Evolutionary conservation across 768 basidiomycete species (phyloP).

Genomic region (Mycena rosella): DNA sequence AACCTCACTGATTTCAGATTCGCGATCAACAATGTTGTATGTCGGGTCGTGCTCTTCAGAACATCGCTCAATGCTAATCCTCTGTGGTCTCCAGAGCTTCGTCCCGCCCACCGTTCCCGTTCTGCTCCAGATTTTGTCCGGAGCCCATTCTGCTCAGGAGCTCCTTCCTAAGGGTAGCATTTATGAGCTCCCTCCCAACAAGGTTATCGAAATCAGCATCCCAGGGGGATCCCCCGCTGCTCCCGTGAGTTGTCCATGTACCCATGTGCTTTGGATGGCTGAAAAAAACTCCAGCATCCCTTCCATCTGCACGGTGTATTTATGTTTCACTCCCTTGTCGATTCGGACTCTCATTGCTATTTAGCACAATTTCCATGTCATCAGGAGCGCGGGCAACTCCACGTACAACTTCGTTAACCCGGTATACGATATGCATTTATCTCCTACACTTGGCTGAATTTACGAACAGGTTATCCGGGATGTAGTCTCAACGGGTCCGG

Average conservation of each 20-base stretch:
- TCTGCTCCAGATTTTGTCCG: constrained; percentile 53
- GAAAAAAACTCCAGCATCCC: constrained; percentile 39
- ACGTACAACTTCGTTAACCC: constrained; percentile 61
- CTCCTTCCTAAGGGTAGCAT: constrained; percentile 47
- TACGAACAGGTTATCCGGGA: constrained; percentile 55
- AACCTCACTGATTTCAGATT: neutral
- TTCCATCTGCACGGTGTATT: constrained; percentile 49
- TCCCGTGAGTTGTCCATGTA: constrained; percentile 41
- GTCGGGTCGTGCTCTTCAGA: neutral
- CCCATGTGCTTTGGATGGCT: neutral
- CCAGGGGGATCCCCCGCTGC: constrained; percentile 37
- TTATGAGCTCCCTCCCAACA: constrained; percentile 47
- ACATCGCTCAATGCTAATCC: neutral
- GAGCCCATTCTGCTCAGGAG: constrained; percentile 46
- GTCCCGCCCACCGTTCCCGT: constrained; percentile 47
- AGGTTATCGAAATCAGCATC: constrained; percentile 52
- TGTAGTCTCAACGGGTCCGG: constrained; percentile 56
- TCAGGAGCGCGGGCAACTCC: constrained; percentile 48
- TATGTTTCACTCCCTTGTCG: neutral
- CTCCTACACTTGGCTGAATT: neutral
- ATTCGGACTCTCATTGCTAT: neutral
- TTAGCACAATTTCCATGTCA: constrained; percentile 54
- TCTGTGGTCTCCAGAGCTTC: constrained; percentile 23
- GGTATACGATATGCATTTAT: neutral
- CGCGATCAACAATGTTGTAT: neutral